Conservation (phyloP, 2,329 filamentous ascomycete species). For the Cordyceps pruinosa region DNA sequence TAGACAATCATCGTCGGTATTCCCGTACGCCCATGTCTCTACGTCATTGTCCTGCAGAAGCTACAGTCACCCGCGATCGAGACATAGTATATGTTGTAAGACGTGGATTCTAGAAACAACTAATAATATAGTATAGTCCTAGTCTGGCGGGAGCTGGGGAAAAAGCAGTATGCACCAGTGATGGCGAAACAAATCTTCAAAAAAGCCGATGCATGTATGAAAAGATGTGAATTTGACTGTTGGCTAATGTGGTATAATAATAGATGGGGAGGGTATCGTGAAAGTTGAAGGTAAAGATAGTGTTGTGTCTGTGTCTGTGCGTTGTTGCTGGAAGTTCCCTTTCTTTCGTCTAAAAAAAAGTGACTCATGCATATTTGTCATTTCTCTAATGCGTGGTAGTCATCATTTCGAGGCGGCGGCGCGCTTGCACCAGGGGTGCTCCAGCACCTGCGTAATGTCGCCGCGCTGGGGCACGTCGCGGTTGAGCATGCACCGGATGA, state of each 20-base stretch:
- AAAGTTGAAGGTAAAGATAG: not conserved
- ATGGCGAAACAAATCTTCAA: too few relatives aligned
- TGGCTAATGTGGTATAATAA: constrained; percentile 1
- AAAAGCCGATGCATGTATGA: not conserved
- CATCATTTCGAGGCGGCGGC: not conserved
- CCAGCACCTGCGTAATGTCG: constrained; percentile 80
- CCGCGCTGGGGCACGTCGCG: constrained; percentile 76
- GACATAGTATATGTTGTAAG: too few relatives aligned
- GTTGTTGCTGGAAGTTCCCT: not conserved
- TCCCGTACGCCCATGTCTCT: too few relatives aligned
- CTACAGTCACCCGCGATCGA: too few relatives aligned
- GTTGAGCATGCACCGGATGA: constrained; percentile 88
- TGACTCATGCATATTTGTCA: not conserved
- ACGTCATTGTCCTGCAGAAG: too few relatives aligned
- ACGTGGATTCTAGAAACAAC: too few relatives aligned
- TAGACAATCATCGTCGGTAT: too few relatives aligned
- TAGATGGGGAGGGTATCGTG: constrained; percentile 7
- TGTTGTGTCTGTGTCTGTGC: too few relatives aligned
- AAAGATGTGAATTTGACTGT: not conserved
- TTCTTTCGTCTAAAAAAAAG: not conserved
- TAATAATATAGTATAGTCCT: too few relatives aligned
- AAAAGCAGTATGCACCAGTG: too few relatives aligned
- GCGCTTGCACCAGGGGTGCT: constrained; percentile 70
- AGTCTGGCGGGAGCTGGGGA: too few relatives aligned
- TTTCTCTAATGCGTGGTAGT: constrained; percentile 10